Evolutionary conservation across 306 rosid species (phyloP), one percentile per base, ranked within the genome.

Genomic region (Corylus americana): DNA sequence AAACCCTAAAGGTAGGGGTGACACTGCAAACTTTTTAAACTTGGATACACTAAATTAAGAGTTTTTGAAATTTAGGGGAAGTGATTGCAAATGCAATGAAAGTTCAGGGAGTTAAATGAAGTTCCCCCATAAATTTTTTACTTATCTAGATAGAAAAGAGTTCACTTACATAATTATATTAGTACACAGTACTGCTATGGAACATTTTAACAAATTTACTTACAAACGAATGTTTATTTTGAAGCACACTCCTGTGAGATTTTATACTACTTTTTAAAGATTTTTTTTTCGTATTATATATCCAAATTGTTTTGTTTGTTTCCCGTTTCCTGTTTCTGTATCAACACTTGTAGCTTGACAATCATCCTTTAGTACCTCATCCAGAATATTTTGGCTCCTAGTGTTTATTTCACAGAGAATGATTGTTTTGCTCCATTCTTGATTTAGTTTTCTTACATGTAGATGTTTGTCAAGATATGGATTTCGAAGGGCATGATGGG

Each of bases 401-500:
- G 66, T 67, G 45, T 51, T 61, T 76, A 81, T 53, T 67, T 78
- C 71, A 63, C 22, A 53, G 54, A 68, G 74, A 72, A 73, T 37
- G 69, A 80, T 73, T 78, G 17, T 25, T 72, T 59, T 76, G 27
- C 77, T 9, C 16, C 27, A 22, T 11, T 64, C 72, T 76, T 85
- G 55, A 85, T 78, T 80, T 72, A 25, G 45, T 68, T 75, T 55
- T 80, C 67, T 83, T 81, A 80, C 74, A 9, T 79, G 75, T 91
- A 91, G 97, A 85, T 86, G 84, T 51, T 17, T 71, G 88, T 82
- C 86, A 69, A 55, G 81, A 75, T 37, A 67, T 83, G 87, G 89
- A 83, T 44, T 74, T 75, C 69, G 77, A 80, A 80, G 87, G 76
- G 73, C 77, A 53, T 75, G 87, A 83, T 17, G 81, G 79, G 80